Base-by-base conservation (phyloP, 495 filamentous ascomycete genomes). In the Podospora didyma region DNA sequence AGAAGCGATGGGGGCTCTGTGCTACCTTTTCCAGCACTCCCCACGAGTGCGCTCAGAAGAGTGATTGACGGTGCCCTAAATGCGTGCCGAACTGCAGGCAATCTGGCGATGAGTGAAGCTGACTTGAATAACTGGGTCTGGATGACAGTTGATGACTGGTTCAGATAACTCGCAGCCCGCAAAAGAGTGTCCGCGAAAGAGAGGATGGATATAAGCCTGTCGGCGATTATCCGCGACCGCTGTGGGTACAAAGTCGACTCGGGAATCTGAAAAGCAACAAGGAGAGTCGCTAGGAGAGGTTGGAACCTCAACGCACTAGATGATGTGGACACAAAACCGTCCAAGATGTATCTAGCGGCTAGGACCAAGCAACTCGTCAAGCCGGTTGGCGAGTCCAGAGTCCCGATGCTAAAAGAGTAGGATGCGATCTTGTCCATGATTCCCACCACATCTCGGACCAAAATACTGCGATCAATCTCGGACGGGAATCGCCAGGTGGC, bases 1-100 rank as follows among this genome's bases (percentile, higher is more conserved):
- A 99, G 81, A 20, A 98, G 77, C 7, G 93, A 97, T 24, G 92
- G 89, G 3, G 94, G 91, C 61, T 97, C 91, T 20, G 78, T 78
- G 21, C 77, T 66, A 51, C 76, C 73, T 50, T 80, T 80, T 24
- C 84, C 82, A 20, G 86, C 84, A 56, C 79, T 83, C 24, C 82
- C 77, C 19, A 97, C 85, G 16, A 99, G 74, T 24, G 84, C 81
- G 49, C 92, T 84, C 22, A 97, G 75, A 2, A 97, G 73, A 3
- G 78, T 72, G 7, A 92, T 73, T 14, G 88, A 82, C 21, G 87
- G 79, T 14, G 75, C 66, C 63, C 79, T 84, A 67, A 89, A 94
- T 2, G 66, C 66, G 51, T 87, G 82, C 61, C 86, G 78, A n/a
- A 84, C 75, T 21, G 86, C 90, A 68, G 89, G 94, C 19, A 96